phyloP scores from a whole-genome alignment of 2,329 filamentous ascomycete genomes.

The Davidsoniella eucalypti region DNA sequence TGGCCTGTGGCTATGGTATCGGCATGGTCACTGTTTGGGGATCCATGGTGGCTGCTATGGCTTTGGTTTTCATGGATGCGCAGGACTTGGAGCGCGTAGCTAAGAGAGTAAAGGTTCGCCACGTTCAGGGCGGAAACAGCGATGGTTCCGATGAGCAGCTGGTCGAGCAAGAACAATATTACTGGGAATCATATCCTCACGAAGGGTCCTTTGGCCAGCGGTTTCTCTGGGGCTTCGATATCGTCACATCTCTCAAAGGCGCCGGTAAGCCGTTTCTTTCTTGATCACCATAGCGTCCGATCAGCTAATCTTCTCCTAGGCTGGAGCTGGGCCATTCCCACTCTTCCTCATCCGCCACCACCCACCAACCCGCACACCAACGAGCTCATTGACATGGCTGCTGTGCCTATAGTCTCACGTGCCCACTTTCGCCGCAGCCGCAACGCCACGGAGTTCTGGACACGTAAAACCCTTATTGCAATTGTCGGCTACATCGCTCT shows the following conservation, averaged over 20 bases:
- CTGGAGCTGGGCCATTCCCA: conserved; percentile 40
- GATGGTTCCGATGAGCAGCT: not conserved
- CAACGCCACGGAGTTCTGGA: conserved; percentile 22
- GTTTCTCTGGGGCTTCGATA: conserved; percentile 38
- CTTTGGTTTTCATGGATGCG: conserved; percentile 37
- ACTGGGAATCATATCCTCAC: conserved; percentile 43
- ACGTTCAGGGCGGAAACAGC: not conserved
- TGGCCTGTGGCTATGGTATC: conserved; percentile 31
- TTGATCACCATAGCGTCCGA: not conserved
- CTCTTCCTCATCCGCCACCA: conserved; percentile 28
- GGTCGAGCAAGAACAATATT: conserved; percentile 29
- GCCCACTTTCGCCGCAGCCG: conserved; percentile 31
- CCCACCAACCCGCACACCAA: conserved; percentile 25
- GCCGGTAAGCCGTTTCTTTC: conserved; percentile 26
- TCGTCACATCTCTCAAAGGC: conserved; percentile 37
- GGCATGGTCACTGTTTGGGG: conserved; percentile 36
- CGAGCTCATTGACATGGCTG: conserved; percentile 24
- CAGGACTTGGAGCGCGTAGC: conserved; percentile 39
- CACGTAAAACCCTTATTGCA: conserved; percentile 27
- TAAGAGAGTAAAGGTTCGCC: conserved; percentile 18
- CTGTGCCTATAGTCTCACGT: conserved; percentile 25
- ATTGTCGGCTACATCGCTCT: conserved; percentile 49
- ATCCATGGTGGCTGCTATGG: conserved; percentile 30
- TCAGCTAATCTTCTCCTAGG: conserved; percentile 20
- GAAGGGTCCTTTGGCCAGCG: conserved; percentile 31